A percentile compares a stretch with the other conserved stretches of the same genome.
phyloP scores from a whole-genome alignment of 2,329 filamentous ascomycete genomes.

The Biscogniauxia marginata region DNA sequence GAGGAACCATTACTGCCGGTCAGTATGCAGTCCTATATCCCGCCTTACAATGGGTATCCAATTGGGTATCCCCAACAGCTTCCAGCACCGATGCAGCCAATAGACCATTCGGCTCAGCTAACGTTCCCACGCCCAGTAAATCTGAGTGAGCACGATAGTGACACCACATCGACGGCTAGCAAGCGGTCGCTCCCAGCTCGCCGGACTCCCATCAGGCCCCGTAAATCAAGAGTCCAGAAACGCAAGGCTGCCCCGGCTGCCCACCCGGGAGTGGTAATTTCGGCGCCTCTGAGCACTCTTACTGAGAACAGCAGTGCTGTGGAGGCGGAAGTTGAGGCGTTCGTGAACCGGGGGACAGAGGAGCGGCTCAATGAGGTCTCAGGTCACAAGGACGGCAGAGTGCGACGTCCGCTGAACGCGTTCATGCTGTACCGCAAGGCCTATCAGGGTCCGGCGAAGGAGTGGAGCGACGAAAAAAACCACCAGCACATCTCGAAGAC shows the following conservation, averaged over 20 bases:
- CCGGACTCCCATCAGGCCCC: neutral
- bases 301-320: neutral
- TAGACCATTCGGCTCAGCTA: neutral
- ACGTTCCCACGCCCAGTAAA: neutral
- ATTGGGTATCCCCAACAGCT: neutral
- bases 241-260: neutral
- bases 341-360: neutral
- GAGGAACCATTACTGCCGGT: neutral
- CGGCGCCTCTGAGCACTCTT: neutral
- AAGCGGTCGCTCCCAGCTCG: neutral
- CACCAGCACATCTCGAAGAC: neutral
- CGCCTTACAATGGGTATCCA: neutral
- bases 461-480: neutral
- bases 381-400: neutral
- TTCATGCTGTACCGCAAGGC: slow-evolving; percentile 10
- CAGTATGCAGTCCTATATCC: neutral
- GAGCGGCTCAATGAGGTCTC: neutral
- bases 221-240: neutral
- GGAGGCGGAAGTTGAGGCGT: neutral
- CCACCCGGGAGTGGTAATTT: neutral
- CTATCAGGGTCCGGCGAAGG: neutral
- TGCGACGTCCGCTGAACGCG: slow-evolving; percentile 1
- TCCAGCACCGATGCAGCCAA: neutral
- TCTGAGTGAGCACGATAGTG: neutral
- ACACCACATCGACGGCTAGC: neutral